These are phyloP conservation scores for Ilyonectria robusta DNA, from an alignment of 2,329 filamentous ascomycete species.

Conservation along the genomic window DNA sequence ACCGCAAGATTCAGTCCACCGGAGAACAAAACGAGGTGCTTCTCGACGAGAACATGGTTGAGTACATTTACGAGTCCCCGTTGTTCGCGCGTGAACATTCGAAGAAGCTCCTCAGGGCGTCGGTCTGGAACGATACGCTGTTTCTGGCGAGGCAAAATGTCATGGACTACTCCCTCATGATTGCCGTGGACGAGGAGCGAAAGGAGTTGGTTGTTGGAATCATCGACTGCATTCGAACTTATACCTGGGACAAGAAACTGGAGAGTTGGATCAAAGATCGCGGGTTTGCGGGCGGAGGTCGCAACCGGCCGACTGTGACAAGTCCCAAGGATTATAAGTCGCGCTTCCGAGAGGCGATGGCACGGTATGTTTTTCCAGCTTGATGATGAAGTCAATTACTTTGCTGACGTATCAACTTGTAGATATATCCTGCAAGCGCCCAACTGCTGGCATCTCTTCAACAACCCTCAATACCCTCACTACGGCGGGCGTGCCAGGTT, in stretches of 20 bases:
- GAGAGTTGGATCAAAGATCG: slow-evolving; percentile 99
- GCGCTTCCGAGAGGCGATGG: slow-evolving; percentile 96
- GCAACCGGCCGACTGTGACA: slow-evolving; percentile 93
- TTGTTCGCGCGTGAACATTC: slow-evolving; percentile 96
- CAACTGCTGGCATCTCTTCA: slow-evolving; percentile 83
- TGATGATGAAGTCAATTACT: neutral
- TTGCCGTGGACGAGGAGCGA: slow-evolving; percentile 90
- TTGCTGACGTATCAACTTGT: slow-evolving; percentile 22
- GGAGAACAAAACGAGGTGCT: slow-evolving; percentile 97
- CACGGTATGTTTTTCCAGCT: slow-evolving; percentile 72
- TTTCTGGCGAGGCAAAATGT: slow-evolving; percentile 96
- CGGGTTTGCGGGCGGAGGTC: slow-evolving; percentile 81
- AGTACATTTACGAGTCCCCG: slow-evolving; percentile 98
- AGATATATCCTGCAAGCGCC: slow-evolving; percentile 82
- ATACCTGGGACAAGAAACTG: slow-evolving; percentile 99
- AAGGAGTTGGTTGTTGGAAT: slow-evolving; percentile 97
- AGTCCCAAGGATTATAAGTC: slow-evolving; percentile 98
- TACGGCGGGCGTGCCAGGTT: slow-evolving; percentile 56
- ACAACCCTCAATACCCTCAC: slow-evolving; percentile 56
- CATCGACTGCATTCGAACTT: slow-evolving; percentile 98
- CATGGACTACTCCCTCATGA: slow-evolving; percentile 99
- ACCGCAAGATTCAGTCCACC: slow-evolving; percentile 95
- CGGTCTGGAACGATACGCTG: slow-evolving; percentile 97
- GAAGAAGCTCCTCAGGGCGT: slow-evolving; percentile 91
- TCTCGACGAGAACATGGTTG: slow-evolving; percentile 98